phyloP scores from a whole-genome alignment of 257 asterid species.

The Eucommia ulmoides region DNA sequence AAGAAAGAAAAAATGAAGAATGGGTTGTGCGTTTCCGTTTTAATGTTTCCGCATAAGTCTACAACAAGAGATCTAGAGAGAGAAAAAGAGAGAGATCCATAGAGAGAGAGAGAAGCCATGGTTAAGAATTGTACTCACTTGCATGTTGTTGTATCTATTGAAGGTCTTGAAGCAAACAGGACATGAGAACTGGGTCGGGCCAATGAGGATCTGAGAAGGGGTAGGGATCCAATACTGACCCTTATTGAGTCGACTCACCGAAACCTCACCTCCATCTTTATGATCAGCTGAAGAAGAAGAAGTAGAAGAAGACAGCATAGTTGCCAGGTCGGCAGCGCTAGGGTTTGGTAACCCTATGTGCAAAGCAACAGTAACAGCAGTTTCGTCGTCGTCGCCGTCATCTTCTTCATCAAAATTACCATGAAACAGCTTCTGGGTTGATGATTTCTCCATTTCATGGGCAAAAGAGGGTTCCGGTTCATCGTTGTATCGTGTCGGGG shows the following conservation, averaged over 20 bases:
- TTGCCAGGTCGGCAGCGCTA: slow-evolving; percentile 72
- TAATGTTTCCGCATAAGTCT: too few species aligned
- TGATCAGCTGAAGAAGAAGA: slow-evolving; percentile 9
- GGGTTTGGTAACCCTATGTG: slow-evolving; percentile 93
- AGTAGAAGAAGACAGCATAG: slow-evolving; percentile 19
- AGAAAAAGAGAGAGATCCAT: too few species aligned
- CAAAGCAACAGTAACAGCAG: slow-evolving; percentile 59
- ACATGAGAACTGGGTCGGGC: slow-evolving; percentile 86
- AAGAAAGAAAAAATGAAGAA: too few species aligned
- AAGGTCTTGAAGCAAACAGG: slow-evolving; percentile 84
- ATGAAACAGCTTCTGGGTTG: slow-evolving; percentile 6
- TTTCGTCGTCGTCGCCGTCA: slow-evolving; percentile 11
- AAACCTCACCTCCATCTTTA: slow-evolving; percentile 26
- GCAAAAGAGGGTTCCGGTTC: slow-evolving; percentile 17
- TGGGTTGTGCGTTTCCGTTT: too few species aligned
- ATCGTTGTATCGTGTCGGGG: slow-evolving; percentile 21
- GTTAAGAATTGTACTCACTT: too few species aligned
- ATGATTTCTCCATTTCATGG: slow-evolving; percentile 13
- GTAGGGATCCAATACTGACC: slow-evolving; percentile 95
- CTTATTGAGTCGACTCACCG: slow-evolving; percentile 43
- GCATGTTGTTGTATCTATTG: slow-evolving; percentile 96
- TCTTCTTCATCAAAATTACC: slow-evolving; percentile 1
- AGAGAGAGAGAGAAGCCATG: too few species aligned
- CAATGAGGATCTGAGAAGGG: slow-evolving; percentile 90
- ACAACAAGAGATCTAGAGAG: too few species aligned